Percentiles rank a stretch among this genome's conserved stretches.
Evolutionary conservation across 345 rosid species (phyloP).

Genomic region (Brassica juncea): DNA sequence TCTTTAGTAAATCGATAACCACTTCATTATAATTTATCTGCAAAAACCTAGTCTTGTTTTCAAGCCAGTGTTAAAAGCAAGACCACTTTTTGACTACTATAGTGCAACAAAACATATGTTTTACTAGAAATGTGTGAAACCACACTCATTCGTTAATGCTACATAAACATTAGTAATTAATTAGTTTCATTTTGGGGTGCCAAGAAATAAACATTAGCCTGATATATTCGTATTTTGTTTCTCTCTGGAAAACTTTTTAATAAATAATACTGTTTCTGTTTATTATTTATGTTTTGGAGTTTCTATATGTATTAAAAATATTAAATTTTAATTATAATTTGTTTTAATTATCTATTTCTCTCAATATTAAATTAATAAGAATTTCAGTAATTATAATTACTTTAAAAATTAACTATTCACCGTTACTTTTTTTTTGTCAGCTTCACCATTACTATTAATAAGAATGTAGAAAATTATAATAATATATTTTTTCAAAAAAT

Average conservation of each 20-base stretch:
- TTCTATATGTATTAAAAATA: no score
- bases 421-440: no score
- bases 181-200: conserved; percentile 24
- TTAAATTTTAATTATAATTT: no score
- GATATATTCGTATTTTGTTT: neutral
- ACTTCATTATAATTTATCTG: neutral
- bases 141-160: conserved; percentile 35
- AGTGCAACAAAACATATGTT: conserved; percentile 26
- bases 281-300: neutral
- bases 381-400: neutral
- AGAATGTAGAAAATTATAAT: neutral
- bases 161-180: conserved; percentile 6
- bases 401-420: no score
- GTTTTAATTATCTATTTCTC: neutral
- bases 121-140: conserved; percentile 37
- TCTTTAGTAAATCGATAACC: neutral
- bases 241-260: neutral
- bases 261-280: neutral
- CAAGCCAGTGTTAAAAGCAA: conserved; percentile 35
- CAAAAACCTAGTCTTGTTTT: conserved; percentile 16
- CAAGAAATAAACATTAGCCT: conserved; percentile 19
- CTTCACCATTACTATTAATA: neutral
- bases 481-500: no score
- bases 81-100: conserved; percentile 29
- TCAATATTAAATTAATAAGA: no score